Percentiles rank a stretch among this genome's conserved stretches.
Evolutionary conservation across 306 rosid genomes (phyloP).

Genomic region (Crotalaria pallida): DNA sequence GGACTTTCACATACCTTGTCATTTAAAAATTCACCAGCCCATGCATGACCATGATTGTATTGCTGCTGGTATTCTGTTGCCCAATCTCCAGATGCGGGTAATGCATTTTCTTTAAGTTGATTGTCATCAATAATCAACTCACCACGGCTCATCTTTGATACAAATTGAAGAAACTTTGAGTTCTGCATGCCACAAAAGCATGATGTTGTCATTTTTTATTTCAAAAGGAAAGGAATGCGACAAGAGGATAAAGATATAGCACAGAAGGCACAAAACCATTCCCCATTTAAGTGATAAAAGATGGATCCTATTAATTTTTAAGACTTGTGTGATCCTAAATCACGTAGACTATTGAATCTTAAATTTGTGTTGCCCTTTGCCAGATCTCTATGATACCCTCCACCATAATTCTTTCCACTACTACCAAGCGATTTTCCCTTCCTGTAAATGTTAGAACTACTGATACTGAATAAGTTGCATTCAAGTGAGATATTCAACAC

Average conservation of each 20-base stretch:
- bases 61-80: constrained; percentile 75
- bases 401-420: neutral
- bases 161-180: constrained; percentile 92
- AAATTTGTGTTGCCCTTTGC: neutral
- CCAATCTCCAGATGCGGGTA: constrained; percentile 78
- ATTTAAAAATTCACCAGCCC: constrained; percentile 85
- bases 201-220: neutral
- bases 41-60: constrained; percentile 46
- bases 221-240: neutral
- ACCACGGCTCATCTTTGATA: constrained; percentile 97
- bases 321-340: neutral
- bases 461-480: neutral
- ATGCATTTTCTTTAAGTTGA: constrained; percentile 70
- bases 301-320: neutral
- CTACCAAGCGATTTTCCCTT: neutral
- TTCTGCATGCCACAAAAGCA: constrained; percentile 53
- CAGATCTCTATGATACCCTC: neutral
- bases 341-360: neutral
- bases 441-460: neutral
- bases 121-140: constrained; percentile 84
- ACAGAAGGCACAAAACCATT: constrained; percentile 8
- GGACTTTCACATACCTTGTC: constrained; percentile 33
- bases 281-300: neutral
- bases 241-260: neutral
- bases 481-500: neutral